Percentiles rank a stretch among this genome's conserved stretches.
phyloP scores from a whole-genome alignment of 305 asterid genomes.

The Rubia peregrina region DNA sequence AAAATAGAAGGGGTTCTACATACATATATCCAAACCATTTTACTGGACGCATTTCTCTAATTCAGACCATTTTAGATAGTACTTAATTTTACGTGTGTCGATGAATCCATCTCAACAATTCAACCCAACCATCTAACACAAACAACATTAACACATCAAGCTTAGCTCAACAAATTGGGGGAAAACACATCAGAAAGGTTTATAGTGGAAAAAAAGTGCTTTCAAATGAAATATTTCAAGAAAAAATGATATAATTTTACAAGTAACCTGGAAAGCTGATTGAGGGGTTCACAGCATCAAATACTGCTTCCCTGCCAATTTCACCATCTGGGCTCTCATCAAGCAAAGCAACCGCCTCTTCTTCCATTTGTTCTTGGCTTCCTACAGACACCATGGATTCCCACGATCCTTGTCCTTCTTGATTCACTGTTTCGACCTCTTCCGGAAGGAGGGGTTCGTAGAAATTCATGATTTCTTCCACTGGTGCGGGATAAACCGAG shows the following conservation, averaged over 20 bases:
- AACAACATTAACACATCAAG: not conserved
- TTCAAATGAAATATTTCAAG: not conserved
- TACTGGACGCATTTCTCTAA: not conserved
- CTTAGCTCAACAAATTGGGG: not conserved
- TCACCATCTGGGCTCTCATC: conserved; percentile 32
- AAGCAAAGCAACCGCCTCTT: conserved; percentile 42
- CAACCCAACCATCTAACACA: not conserved
- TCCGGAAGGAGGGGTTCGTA: conserved; percentile 50
- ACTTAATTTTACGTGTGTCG: too few species aligned
- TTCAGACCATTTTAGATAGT: too few species aligned
- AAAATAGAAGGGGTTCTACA: not conserved
- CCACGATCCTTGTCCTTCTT: conserved; percentile 42
- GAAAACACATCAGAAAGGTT: not conserved
- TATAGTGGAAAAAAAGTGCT: not conserved
- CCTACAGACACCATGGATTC: conserved; percentile 38
- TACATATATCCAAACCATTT: not conserved
- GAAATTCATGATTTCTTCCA: not conserved
- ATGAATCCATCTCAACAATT: not conserved
- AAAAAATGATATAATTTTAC: not conserved
- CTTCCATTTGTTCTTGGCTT: conserved; percentile 54
- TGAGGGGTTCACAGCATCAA: conserved; percentile 16
- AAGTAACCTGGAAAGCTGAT: conserved; percentile 42
- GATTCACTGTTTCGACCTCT: conserved; percentile 46
- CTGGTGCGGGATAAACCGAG: not conserved
- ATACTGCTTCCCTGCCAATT: conserved; percentile 21